phyloP scores from a whole-genome alignment of 345 rosid species.

The Ceriops tagal region DNA sequence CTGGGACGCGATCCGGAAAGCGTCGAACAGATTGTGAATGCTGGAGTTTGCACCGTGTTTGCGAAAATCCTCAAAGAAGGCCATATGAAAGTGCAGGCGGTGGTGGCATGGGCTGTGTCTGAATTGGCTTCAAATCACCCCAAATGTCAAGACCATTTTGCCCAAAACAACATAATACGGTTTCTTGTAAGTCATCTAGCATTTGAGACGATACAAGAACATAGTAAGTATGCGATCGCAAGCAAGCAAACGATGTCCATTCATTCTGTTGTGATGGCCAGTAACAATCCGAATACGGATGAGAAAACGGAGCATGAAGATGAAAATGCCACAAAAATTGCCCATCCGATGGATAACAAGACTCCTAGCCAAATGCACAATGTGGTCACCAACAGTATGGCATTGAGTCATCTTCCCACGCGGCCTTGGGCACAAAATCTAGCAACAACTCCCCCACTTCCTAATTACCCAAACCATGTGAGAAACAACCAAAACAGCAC shows the following conservation, averaged over 20 bases:
- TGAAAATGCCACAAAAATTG: constrained; percentile 10
- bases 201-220: constrained; percentile 86
- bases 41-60: constrained; percentile 66
- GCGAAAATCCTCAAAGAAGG: constrained; percentile 81
- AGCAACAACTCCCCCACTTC: not conserved
- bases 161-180: constrained; percentile 44
- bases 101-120: constrained; percentile 32
- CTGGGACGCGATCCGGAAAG: constrained; percentile 75
- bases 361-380: constrained; percentile 20
- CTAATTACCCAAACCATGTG: not conserved
- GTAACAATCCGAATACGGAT: constrained; percentile 2
- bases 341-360: constrained; percentile 14
- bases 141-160: constrained; percentile 34
- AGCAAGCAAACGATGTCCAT: constrained; percentile 22
- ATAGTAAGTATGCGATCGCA: constrained; percentile 29
- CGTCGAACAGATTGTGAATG: constrained; percentile 72
- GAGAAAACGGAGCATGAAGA: constrained; percentile 10
- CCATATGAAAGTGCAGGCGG: constrained; percentile 38
- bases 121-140: constrained; percentile 31
- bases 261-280: constrained; percentile 28
- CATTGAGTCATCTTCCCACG: not conserved
- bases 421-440: not conserved
- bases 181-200: constrained; percentile 81
- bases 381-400: constrained; percentile 13
- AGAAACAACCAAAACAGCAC: constrained; percentile 6